Base-by-base conservation (phyloP, 805 yeast species). In the Ascoidea rubescens region DNA sequence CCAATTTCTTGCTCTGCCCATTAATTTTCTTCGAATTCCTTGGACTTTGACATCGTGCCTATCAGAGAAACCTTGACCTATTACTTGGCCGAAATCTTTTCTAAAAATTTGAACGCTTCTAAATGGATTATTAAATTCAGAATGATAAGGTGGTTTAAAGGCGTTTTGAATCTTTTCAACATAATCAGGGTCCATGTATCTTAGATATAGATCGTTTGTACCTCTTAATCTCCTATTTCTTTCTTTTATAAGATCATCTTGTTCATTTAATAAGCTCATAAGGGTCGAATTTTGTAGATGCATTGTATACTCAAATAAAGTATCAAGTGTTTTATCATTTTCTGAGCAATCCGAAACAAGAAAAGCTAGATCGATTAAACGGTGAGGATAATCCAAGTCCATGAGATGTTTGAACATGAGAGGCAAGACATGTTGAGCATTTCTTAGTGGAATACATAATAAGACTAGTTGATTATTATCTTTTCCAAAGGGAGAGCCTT, bases 1-100 rank as follows among this genome's bases (percentile, higher is more conserved):
- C 95, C 95, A 86, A 62, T 86, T 86, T 66, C 95, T 73, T 1
- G 95, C 93, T 54, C 91, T 73, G 1, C 90, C 95, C 95, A 86
- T 86, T 58, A 86, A 66, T 62, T 86, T 86, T 58, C 95, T 72
- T 62, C 95, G 75, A 46, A 83, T 81, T 16, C 95, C 95, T 66
- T 86, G 95, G 31, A 84, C 88, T 63, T 84, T 84, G 30, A 86
- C 89, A 32, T 84, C 91, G 61, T 86, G 95, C 57, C 95, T 69
- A 61, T 86, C 95, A 58, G 81, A 75, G 60, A 86, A 86, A 2
- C 93, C 89, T 63, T 86, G 93, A 16, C 95, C 95, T 57, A 86
- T 84, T 7, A 75, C 76, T 66, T 86, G 93, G 47, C 96, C 90
- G 61, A 86, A 85, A 65, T 85, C 89, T 64, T 84, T 85, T 59